Conservation (phyloP, 1,284 basidiomycete genomes). For the Polyporus tsugae region DNA sequence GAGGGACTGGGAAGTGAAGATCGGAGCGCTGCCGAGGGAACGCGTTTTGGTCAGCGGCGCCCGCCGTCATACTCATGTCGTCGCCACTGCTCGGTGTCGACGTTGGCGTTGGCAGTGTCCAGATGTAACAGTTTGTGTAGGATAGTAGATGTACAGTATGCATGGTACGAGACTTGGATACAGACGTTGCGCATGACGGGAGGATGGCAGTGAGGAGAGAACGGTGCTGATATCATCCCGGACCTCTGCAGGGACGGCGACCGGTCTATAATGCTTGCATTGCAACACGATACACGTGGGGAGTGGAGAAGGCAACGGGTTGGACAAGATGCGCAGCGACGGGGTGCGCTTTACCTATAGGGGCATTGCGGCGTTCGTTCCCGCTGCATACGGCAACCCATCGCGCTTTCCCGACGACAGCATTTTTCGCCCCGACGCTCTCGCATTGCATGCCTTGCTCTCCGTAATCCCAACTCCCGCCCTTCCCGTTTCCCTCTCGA, state of each 20-base stretch:
- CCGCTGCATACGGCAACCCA: background rate
- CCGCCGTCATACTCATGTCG: background rate
- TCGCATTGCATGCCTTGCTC: conserved; percentile 1
- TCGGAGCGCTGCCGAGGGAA: background rate
- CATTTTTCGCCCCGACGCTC: background rate
- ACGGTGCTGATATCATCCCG: background rate
- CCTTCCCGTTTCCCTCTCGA: background rate
- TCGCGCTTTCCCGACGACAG: background rate
- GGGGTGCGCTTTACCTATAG: background rate
- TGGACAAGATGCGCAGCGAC: background rate
- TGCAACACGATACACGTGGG: background rate
- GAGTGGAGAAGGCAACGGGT: background rate
- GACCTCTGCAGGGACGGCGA: background rate
- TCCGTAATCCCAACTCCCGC: background rate
- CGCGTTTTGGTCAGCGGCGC: background rate
- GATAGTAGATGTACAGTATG: conserved; percentile 6
- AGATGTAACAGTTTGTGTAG: conserved; percentile 10
- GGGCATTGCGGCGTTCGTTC: background rate
- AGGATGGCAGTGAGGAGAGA: background rate
- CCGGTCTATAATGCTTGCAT: background rate
- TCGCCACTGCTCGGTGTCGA: conserved; percentile 5
- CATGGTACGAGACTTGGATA: conserved; percentile 2
- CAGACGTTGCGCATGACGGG: background rate
- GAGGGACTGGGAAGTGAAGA: background rate
- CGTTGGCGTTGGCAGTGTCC: background rate